phyloP scores from a whole-genome alignment of 2,329 filamentous ascomycete genomes.

The Calonectria multiphialidica region DNA sequence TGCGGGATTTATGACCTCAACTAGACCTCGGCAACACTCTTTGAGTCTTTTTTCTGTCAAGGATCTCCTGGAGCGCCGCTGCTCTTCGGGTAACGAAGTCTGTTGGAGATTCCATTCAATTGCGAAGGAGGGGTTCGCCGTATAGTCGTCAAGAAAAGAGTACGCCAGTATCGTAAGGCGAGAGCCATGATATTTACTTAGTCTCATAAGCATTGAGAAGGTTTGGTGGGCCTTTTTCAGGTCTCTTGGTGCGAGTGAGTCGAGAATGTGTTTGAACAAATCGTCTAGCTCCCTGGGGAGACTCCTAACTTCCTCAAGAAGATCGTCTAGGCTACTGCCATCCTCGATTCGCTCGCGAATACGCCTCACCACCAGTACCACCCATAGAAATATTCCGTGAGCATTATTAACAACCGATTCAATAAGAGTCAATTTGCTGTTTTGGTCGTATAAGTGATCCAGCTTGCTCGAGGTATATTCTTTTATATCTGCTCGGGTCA shows the following conservation, averaged over 20 bases:
- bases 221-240: neutral
- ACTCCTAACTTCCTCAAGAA: neutral
- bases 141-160: neutral
- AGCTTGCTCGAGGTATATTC: neutral
- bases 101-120: neutral
- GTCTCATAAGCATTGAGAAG: neutral
- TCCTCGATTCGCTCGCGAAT: neutral
- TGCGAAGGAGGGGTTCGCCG: neutral
- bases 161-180: neutral
- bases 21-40: neutral
- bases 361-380: neutral
- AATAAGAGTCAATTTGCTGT: neutral
- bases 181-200: neutral
- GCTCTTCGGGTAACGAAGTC: neutral
- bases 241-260: neutral
- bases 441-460: neutral
- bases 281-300: neutral
- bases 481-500: neutral
- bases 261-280: neutral
- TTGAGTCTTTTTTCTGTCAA: neutral
- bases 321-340: neutral
- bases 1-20: neutral
- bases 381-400: neutral
- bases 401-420: neutral
- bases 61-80: neutral